A percentile compares a stretch with the other conserved stretches of the same genome.
phyloP scores from a whole-genome alignment of 2,329 filamentous ascomycete species.

The Fusarium foetens region DNA sequence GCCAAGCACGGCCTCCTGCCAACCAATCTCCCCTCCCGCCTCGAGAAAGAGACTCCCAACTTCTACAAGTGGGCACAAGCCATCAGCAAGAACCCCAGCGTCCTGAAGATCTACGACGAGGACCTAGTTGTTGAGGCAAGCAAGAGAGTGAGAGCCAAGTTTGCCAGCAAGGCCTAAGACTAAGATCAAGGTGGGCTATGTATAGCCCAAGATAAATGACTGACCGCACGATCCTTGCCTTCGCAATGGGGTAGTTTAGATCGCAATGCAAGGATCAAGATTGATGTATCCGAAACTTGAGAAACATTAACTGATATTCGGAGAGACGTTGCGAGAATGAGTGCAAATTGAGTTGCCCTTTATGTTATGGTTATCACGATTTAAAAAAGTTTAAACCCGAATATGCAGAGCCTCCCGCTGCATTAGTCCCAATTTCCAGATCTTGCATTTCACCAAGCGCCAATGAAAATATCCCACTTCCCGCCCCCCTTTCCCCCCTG shows the following conservation, averaged over 20 bases:
- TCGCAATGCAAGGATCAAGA: slow-evolving; percentile 7
- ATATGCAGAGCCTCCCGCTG: not conserved
- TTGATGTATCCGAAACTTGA: slow-evolving; percentile 2
- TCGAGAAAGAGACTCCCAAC: slow-evolving; percentile 67
- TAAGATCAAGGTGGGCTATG: slow-evolving; percentile 6
- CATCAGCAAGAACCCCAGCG: slow-evolving; percentile 70
- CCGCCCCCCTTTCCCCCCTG: slow-evolving; percentile 13
- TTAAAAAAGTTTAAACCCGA: not conserved
- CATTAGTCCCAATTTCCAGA: not conserved
- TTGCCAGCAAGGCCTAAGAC: slow-evolving; percentile 11
- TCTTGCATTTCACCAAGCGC: slow-evolving; percentile 10
- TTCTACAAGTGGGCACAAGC: slow-evolving; percentile 75
- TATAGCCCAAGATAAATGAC: not conserved
- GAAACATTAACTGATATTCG: not conserved
- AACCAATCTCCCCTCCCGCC: slow-evolving; percentile 54
- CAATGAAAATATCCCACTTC: not conserved
- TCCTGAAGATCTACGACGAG: slow-evolving; percentile 71
- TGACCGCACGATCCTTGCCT: not conserved
- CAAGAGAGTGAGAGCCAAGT: slow-evolving; percentile 35
- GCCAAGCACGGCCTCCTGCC: slow-evolving; percentile 66
- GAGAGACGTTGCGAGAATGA: not conserved
- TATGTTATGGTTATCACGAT: not conserved
- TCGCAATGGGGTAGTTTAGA: not conserved
- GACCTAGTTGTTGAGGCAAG: slow-evolving; percentile 27
- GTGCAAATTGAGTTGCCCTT: not conserved